These are phyloP conservation scores for Psilocybe cubensis DNA, from an alignment of 768 basidiomycete genomes.

Conservation along the genomic window DNA sequence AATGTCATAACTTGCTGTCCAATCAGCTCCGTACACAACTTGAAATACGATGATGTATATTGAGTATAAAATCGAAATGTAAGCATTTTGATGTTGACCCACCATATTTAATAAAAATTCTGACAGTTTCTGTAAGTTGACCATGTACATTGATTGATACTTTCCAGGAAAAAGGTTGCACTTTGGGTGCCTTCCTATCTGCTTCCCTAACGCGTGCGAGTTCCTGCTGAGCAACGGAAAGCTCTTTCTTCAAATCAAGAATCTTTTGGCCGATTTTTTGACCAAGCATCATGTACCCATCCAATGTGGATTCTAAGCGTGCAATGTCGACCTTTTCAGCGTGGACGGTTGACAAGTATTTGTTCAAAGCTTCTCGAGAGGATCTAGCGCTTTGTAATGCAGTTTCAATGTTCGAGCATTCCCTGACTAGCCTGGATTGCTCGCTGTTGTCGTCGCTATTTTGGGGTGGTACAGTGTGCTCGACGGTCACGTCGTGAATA, in stretches of 20 bases:
- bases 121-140: not conserved
- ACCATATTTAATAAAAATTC: not conserved
- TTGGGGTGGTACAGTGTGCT: too few relatives aligned
- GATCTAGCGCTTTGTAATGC: too few relatives aligned
- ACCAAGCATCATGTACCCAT: not conserved
- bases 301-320: not conserved
- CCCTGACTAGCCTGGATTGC: too few relatives aligned
- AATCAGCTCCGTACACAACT: conserved; percentile 29
- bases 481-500: conserved; percentile 48
- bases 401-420: too few relatives aligned
- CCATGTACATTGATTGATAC: not conserved
- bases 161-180: not conserved
- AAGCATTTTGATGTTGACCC: not conserved
- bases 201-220: too few relatives aligned
- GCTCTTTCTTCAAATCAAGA: not conserved
- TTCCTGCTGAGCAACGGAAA: too few relatives aligned
- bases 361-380: too few relatives aligned
- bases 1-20: conserved; percentile 40
- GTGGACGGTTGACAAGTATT: too few relatives aligned
- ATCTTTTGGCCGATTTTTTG: not conserved
- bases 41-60: not conserved
- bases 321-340: too few relatives aligned
- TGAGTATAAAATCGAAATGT: not conserved
- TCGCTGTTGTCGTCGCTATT: too few relatives aligned
- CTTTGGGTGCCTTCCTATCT: not conserved